A percentile compares a stretch with the other conserved stretches of the same genome.
Conservation (phyloP, 805 yeast genomes). For the Isabelozyma pseudorhagii region DNA sequence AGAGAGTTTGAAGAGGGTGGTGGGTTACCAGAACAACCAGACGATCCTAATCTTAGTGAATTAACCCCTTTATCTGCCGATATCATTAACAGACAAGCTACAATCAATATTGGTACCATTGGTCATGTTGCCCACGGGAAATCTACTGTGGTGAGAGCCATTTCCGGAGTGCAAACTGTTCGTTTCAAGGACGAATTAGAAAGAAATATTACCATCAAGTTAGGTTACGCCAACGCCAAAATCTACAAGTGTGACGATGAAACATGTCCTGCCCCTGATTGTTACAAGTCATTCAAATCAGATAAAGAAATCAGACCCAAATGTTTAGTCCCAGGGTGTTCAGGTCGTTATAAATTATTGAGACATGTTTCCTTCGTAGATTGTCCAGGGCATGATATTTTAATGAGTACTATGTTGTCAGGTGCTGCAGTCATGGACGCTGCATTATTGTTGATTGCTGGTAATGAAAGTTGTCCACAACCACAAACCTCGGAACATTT, state of each 20-base stretch:
- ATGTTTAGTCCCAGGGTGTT: constrained; percentile 83
- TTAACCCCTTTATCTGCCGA: constrained; percentile 91
- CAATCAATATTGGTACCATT: constrained; percentile 96
- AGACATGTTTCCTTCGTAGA: constrained; percentile 99
- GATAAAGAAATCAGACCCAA: constrained; percentile 94
- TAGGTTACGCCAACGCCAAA: constrained; percentile 98
- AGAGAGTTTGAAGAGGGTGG: constrained; percentile 97
- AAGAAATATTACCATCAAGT: constrained; percentile 96
- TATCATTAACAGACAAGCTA: constrained; percentile 97
- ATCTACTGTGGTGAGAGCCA: constrained; percentile 90
- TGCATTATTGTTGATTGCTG: constrained; percentile 91
- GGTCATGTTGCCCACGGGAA: constrained; percentile 97
- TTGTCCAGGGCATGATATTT: constrained; percentile 99
- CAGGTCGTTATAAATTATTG: constrained; percentile 82
- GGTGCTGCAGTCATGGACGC: constrained; percentile 99
- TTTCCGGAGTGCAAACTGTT: constrained; percentile 98
- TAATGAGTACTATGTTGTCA: constrained; percentile 99
- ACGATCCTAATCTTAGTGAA: constrained; percentile 73
- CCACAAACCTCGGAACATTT: constrained; percentile 99
- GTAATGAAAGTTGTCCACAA: constrained; percentile 99
- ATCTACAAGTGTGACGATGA: constrained; percentile 89
- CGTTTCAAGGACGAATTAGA: constrained; percentile 98
- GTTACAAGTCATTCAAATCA: constrained; percentile 91
- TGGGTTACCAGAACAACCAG: constrained; percentile 96
- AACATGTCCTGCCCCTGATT: constrained; percentile 87